A percentile compares a stretch with the other conserved stretches of the same genome.
These are phyloP conservation scores for Eucalyptus cloeziana DNA, from an alignment of 345 rosid genomes.

Conservation along the genomic window DNA sequence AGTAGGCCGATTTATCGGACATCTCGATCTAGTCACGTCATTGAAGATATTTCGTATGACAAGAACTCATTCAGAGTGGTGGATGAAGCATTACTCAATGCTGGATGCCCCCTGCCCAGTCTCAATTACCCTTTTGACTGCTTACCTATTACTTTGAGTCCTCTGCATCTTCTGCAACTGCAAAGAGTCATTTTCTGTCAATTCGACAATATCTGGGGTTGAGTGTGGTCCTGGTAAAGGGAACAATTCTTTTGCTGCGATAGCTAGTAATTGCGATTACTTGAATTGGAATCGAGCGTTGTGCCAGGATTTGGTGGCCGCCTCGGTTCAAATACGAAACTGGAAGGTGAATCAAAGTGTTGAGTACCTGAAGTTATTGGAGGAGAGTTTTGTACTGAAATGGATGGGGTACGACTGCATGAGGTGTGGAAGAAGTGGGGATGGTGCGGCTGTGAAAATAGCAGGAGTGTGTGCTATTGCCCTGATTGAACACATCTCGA, in stretches of 20 bases:
- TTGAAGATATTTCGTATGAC: constrained; percentile 1
- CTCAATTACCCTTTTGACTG: constrained; percentile 9
- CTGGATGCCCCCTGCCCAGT: constrained; percentile 1
- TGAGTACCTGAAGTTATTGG: not conserved
- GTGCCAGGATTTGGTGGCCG: not conserved
- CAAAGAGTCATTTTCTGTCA: not conserved
- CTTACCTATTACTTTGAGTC: constrained; percentile 1
- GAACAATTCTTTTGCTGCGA: not conserved
- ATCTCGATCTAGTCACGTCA: not conserved
- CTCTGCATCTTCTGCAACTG: constrained; percentile 6
- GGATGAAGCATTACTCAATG: not conserved
- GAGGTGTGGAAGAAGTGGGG: constrained; percentile 10
- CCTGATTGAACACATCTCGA: not conserved
- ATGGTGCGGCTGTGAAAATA: constrained; percentile 3
- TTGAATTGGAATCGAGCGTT: not conserved
- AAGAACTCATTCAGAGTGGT: not conserved
- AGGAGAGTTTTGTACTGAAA: constrained; percentile 5
- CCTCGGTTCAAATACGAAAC: not conserved
- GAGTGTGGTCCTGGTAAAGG: not conserved
- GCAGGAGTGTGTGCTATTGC: constrained; percentile 5
- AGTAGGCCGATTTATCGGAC: constrained; percentile 5
- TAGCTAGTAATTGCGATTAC: not conserved
- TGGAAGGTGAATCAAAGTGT: constrained; percentile 1
- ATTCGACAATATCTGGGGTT: not conserved
- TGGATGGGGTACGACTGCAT: constrained; percentile 6